phyloP scores from a whole-genome alignment of 306 rosid species.

The Prunus persica region DNA sequence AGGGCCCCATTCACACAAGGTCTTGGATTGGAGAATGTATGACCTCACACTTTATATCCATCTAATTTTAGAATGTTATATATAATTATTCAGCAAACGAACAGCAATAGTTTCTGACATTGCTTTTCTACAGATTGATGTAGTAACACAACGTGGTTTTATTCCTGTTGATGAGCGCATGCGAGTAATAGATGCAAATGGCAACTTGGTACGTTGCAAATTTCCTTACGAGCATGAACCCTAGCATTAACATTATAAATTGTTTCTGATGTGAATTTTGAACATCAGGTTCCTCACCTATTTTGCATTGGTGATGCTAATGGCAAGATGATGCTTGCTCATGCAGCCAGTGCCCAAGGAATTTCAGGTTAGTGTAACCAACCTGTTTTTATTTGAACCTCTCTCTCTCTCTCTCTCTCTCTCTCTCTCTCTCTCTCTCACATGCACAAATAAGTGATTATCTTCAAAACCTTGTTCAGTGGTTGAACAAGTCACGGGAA shows the following conservation, averaged over 20 bases:
- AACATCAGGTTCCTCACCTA: conserved; percentile 74
- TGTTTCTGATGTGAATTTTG: conserved; percentile 33
- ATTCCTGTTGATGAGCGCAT: conserved; percentile 92
- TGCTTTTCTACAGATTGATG: conserved; percentile 66
- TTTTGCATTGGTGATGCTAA: conserved; percentile 96
- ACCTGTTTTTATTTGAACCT: conserved; percentile 3
- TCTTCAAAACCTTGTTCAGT: conserved; percentile 39
- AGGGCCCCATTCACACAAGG: conserved; percentile 93
- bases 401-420: background rate
- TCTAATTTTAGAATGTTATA: conserved; percentile 3
- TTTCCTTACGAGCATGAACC: conserved; percentile 19
- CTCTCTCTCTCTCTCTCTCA: conserved; percentile 9
- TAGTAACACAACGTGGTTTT: conserved; percentile 82
- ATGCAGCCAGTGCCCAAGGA: conserved; percentile 98
- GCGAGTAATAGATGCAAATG: conserved; percentile 74
- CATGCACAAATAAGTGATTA: background rate
- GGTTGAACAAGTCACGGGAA: conserved; percentile 96
- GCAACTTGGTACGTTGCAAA: conserved; percentile 62
- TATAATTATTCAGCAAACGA: background rate
- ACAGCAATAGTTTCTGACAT: conserved; percentile 9
- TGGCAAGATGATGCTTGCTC: conserved; percentile 99
- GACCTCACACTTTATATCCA: conserved; percentile 21
- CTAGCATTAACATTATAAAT: conserved; percentile 1
- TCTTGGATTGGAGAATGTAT: conserved; percentile 94
- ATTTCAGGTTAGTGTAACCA: conserved; percentile 58